Evolutionary conservation across 768 basidiomycete species (phyloP).

Genomic region (Phylloporus sp.): DNA sequence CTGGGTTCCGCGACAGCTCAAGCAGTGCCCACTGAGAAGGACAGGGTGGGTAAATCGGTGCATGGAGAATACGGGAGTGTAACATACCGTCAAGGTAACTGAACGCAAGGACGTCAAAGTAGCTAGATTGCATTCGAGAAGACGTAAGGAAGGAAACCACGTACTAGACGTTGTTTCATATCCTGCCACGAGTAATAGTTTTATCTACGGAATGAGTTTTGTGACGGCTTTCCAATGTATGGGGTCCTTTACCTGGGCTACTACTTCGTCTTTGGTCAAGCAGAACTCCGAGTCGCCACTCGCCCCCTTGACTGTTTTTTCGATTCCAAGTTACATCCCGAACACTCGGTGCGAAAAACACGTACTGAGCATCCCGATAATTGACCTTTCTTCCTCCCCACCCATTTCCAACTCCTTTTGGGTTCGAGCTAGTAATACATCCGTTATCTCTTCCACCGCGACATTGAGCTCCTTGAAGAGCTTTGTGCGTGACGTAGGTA

Average conservation of each 20-base stretch:
- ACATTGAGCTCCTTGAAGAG: conserved; percentile 29
- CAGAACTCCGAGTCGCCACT: conserved; percentile 18
- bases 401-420: conserved; percentile 28
- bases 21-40: conserved; percentile 48
- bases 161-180: conserved; percentile 22
- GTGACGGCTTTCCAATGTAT: too few species aligned
- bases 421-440: conserved; percentile 34
- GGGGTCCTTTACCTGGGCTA: conserved; percentile 16
- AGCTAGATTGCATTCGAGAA: not conserved
- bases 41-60: not conserved
- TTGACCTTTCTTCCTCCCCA: conserved; percentile 21
- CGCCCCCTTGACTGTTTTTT: conserved; percentile 34
- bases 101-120: too few species aligned
- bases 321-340: not conserved
- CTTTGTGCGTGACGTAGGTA: conserved; percentile 34
- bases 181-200: conserved; percentile 13
- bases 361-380: conserved; percentile 24
- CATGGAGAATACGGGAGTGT: not conserved
- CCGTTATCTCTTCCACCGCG: conserved; percentile 37
- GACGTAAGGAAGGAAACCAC: not conserved
- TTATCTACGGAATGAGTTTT: conserved; percentile 9
- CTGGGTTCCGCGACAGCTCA: conserved; percentile 43
- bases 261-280: conserved; percentile 28
- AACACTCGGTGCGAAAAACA: conserved; percentile 17
- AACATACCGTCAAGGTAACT: conserved; percentile 17